Evolutionary conservation across 1,139 yeast species (phyloP).

Genomic region (Taphrina wiesneri): DNA sequence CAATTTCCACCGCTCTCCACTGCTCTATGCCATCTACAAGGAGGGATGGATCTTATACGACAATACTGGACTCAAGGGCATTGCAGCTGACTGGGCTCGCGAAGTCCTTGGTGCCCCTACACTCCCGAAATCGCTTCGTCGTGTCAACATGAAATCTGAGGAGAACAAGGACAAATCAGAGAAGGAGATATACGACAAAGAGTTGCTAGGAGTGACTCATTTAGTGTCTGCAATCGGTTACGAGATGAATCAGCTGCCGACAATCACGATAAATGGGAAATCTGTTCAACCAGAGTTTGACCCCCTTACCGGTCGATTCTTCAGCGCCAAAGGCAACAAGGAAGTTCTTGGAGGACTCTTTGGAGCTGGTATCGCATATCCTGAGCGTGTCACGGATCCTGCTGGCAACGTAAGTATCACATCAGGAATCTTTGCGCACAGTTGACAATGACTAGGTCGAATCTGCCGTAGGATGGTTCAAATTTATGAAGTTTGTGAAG

Average conservation of each 20-base stretch:
- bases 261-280: constrained; percentile 2
- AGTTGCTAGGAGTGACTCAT: constrained; percentile 21
- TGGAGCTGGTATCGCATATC: constrained; percentile 32
- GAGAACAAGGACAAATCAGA: constrained; percentile 15
- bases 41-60: constrained; percentile 34
- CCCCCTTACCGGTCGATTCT: constrained; percentile 17
- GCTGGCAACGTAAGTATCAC: constrained; percentile 13
- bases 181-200: constrained; percentile 13
- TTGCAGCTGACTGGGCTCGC: constrained; percentile 31
- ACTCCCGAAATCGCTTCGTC: constrained; percentile 8
- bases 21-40: constrained; percentile 24
- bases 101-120: constrained; percentile 1
- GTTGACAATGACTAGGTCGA: constrained; percentile 1
- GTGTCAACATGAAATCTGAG: constrained; percentile 15
- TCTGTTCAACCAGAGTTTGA: constrained; percentile 23
- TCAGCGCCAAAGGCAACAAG: neutral
- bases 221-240: constrained; percentile 25
- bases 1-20: constrained; percentile 30
- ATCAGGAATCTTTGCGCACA: neutral
- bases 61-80: constrained; percentile 32
- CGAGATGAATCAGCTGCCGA: constrained; percentile 19
- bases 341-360: constrained; percentile 16
- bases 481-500: constrained; percentile 28
- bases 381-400: constrained; percentile 34
- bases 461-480: constrained; percentile 30